These are phyloP conservation scores for Schwanniomyces pseudopolymorphus DNA, from an alignment of 805 yeast species.

Conservation along the genomic window DNA sequence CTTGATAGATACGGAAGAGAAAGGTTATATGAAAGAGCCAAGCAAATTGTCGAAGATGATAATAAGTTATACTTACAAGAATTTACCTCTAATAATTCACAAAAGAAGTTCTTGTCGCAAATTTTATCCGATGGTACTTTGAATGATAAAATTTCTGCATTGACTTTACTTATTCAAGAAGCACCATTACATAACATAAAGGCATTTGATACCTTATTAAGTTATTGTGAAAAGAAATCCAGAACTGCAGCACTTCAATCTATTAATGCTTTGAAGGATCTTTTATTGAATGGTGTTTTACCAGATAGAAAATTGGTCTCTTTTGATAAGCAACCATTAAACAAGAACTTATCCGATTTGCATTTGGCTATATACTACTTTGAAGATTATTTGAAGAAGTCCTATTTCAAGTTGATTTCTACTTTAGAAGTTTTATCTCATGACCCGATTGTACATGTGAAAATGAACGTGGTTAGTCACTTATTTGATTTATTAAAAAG, in stretches of 20 bases:
- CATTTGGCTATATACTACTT: conserved; percentile 75
- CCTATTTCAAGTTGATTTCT: conserved; percentile 73
- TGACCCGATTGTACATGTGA: conserved; percentile 87
- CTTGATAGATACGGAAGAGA: conserved; percentile 57
- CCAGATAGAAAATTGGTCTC: conserved; percentile 81
- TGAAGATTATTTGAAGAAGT: conserved; percentile 83
- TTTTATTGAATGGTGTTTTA: conserved; percentile 76
- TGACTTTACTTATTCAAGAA: conserved; percentile 90
- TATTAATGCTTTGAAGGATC: conserved; percentile 84
- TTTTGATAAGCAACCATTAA: conserved; percentile 73
- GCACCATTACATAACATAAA: conserved; percentile 89
- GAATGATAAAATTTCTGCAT: conserved; percentile 91
- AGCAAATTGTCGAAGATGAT: conserved; percentile 64
- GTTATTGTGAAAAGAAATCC: conserved; percentile 85
- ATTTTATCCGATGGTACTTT: conserved; percentile 90
- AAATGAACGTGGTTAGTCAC: conserved; percentile 72
- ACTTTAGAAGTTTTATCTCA: conserved; percentile 79
- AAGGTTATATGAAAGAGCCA: conserved; percentile 63
- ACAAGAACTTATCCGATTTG: conserved; percentile 37
- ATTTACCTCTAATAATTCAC: conserved; percentile 73
- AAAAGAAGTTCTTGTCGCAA: conserved; percentile 83
- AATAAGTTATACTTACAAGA: conserved; percentile 70
- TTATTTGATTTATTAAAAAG: conserved; percentile 76
- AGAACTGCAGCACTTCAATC: conserved; percentile 92
- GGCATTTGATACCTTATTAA: conserved; percentile 74